phyloP scores from a whole-genome alignment of 495 filamentous ascomycete species.

The Cercophora sp. region DNA sequence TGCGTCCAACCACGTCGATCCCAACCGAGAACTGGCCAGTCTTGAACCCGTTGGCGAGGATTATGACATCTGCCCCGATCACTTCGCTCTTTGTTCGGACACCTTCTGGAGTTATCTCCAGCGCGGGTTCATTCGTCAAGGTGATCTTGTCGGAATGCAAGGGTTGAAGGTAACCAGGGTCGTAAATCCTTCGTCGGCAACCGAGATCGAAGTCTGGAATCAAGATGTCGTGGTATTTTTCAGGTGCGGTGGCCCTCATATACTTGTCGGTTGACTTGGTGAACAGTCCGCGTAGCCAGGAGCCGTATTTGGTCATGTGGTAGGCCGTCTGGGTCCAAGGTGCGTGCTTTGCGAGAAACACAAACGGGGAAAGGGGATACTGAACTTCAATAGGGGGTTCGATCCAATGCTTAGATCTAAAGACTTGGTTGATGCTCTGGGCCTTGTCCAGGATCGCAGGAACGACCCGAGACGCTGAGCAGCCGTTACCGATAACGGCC shows the following conservation, averaged over 20 bases:
- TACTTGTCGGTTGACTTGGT: slow-evolving; percentile 17
- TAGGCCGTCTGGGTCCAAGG: slow-evolving; percentile 16
- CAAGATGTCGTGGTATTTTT: slow-evolving; percentile 31
- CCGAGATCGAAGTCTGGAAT: slow-evolving; percentile 32
- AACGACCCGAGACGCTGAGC: slow-evolving; percentile 38
- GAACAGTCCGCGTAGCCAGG: slow-evolving; percentile 12
- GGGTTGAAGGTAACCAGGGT: slow-evolving; percentile 13
- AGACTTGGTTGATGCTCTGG: slow-evolving; percentile 23
- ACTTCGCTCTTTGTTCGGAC: slow-evolving; percentile 13
- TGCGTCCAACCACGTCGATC: slow-evolving; percentile 33
- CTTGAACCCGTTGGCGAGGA: slow-evolving; percentile 41
- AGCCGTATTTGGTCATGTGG: not conserved
- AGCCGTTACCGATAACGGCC: slow-evolving; percentile 56
- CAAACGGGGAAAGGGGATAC: slow-evolving; percentile 16
- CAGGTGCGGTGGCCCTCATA: slow-evolving; percentile 25
- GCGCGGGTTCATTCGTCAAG: slow-evolving; percentile 26
- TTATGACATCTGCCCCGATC: slow-evolving; percentile 32
- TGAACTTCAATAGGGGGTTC: slow-evolving; percentile 23
- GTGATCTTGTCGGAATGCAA: slow-evolving; percentile 29
- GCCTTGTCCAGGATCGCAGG: slow-evolving; percentile 23
- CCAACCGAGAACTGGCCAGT: slow-evolving; percentile 28
- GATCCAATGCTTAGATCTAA: slow-evolving; percentile 26
- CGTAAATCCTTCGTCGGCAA: slow-evolving; percentile 36
- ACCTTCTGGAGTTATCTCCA: slow-evolving; percentile 28
- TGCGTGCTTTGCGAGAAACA: slow-evolving; percentile 18